Evolutionary conservation across 306 rosid genomes (phyloP).

Genomic region (Castanopsis chinensis): DNA sequence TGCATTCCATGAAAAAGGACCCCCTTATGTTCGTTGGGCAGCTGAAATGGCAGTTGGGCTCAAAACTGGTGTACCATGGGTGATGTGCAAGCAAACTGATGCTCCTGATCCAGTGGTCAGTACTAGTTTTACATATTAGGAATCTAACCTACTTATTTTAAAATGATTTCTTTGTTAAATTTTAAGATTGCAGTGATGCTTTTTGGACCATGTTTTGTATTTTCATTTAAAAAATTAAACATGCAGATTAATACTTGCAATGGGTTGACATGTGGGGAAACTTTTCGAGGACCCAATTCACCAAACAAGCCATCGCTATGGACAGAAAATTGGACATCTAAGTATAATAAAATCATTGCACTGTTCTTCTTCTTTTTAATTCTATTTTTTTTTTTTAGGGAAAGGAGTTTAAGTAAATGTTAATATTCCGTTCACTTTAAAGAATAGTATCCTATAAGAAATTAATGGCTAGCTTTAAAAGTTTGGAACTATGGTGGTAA

Average conservation of each 20-base stretch:
- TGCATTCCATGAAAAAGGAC: slow-evolving; percentile 47
- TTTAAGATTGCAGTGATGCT: too few species aligned
- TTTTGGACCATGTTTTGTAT: neutral
- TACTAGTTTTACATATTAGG: neutral
- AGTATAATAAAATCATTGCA: slow-evolving; percentile 30
- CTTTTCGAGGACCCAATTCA: slow-evolving; percentile 69
- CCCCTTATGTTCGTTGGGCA: slow-evolving; percentile 57
- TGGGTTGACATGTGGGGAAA: slow-evolving; percentile 72
- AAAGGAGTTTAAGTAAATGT: too few species aligned
- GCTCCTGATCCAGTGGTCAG: slow-evolving; percentile 83
- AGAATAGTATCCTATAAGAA: too few species aligned
- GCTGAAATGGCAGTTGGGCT: slow-evolving; percentile 73
- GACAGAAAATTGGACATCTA: slow-evolving; percentile 86
- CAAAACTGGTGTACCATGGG: slow-evolving; percentile 65
- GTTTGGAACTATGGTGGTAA: too few species aligned
- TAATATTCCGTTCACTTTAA: too few species aligned
- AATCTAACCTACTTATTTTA: too few species aligned
- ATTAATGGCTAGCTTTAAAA: too few species aligned
- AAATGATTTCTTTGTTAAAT: too few species aligned
- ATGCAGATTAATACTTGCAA: slow-evolving; percentile 78
- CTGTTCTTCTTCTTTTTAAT: neutral
- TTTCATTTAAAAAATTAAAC: neutral
- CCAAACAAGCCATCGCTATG: slow-evolving; percentile 71
- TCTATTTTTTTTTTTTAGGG: neutral
- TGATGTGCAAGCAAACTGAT: slow-evolving; percentile 82